Evolutionary conservation across 805 yeast species (phyloP), one percentile per base, ranked within the genome.

Genomic region (Metschnikowia hibisci): DNA sequence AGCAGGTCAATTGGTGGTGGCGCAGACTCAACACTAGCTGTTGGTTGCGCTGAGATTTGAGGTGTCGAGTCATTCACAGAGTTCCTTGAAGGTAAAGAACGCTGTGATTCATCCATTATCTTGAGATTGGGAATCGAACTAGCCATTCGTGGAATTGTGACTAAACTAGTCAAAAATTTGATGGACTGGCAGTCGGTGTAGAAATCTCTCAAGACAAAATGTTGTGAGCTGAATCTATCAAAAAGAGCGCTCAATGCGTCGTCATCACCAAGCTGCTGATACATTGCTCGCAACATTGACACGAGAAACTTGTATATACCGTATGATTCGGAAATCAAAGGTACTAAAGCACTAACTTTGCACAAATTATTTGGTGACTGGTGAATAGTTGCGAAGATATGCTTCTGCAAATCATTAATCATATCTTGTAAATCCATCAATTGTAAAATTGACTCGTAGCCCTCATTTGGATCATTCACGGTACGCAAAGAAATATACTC

Each of bases 401-500:
- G 66, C 47, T 84, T 79, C 53, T 85, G 89, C 46, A 87, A 79
- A 48, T 83, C 84, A 58, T 87, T 91, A 41, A 89, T 78, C 15
- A 80, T 71, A 58, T 91, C 97, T 63, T 89, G 96, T 44, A 91
- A 69, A 34, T 80, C 79, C 87, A 88, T 82, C 55, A 91, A 71
- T 60, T 88, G 96, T 50, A 87, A 61, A 47, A 91, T 80, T 0
- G 95, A 82, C 58, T 91, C 96, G 61, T 84, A 90, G 6, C 98
- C 98, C 66, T 89, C 96, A 59, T 91, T 89, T 5, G 97, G 97
- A 62, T 91, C 96, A 55, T 87, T 82, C 30, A 87, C 95, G 3
- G 89, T 81, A 45, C 87, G 78, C 52, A 91, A 73, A 4, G 96
- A 87, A 34, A 90, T 81, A 59, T 91, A 93, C 61, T 91, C 99